These are phyloP conservation scores for Plasmodium cynomolgi DNA, from an alignment of 169 alveolate species.

Conservation along the genomic window DNA sequence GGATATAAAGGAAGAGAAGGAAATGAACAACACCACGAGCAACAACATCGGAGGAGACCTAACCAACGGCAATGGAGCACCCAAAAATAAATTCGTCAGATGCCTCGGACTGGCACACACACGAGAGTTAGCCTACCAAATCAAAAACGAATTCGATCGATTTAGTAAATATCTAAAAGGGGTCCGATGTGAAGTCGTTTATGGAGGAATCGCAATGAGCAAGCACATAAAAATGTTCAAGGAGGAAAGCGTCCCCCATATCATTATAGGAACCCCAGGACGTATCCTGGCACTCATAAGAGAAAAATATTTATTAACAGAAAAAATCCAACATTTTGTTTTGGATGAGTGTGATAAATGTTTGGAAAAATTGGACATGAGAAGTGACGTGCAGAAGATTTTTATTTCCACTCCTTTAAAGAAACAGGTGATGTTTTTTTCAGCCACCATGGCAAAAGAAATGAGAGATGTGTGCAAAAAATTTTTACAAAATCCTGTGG, in stretches of 20 bases:
- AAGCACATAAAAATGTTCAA: constrained; percentile 95
- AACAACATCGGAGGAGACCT: constrained; percentile 78
- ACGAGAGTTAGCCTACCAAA: constrained; percentile 99
- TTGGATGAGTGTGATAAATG: constrained; percentile 99
- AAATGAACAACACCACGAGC: constrained; percentile 72
- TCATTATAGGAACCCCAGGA: constrained; percentile 99
- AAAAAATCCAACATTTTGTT: constrained; percentile 96
- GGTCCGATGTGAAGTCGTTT: constrained; percentile 96
- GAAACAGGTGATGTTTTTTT: constrained; percentile 99
- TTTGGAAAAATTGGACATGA: constrained; percentile 98
- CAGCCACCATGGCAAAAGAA: constrained; percentile 98
- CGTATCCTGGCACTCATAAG: constrained; percentile 95
- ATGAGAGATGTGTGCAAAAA: constrained; percentile 96
- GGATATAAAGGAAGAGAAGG: constrained; percentile 79
- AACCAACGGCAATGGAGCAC: constrained; percentile 36
- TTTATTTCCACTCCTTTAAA: constrained; percentile 97
- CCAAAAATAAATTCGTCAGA: constrained; percentile 84
- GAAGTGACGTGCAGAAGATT: constrained; percentile 98
- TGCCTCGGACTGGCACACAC: constrained; percentile 98
- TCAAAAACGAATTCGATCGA: constrained; percentile 98
- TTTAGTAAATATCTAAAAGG: constrained; percentile 96
- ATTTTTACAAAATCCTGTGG: constrained; percentile 98
- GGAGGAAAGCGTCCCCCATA: constrained; percentile 95
- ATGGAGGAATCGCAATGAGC: constrained; percentile 98
- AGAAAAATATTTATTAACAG: constrained; percentile 93